Evolutionary conservation across 768 basidiomycete species (phyloP).

Genomic region (Tricholoma sp.): DNA sequence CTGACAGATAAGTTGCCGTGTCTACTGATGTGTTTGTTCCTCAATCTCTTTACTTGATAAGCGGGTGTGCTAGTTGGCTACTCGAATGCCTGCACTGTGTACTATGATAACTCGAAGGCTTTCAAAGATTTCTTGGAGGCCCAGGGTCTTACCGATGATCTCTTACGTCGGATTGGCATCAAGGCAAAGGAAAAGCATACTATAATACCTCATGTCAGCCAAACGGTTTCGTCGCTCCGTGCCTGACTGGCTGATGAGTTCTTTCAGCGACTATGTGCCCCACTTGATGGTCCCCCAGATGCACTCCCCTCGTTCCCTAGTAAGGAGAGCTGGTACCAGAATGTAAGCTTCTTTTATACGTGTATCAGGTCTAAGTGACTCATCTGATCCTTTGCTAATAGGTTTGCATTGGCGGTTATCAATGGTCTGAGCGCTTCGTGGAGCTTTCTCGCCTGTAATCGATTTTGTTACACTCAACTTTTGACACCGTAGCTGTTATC

Average conservation of each 20-base stretch:
- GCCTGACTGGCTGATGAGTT: background rate
- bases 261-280: background rate
- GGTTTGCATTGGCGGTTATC: too few species aligned
- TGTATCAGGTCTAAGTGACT: too few species aligned
- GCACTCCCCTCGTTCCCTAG: too few species aligned
- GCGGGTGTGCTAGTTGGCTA: background rate
- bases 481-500: too few species aligned
- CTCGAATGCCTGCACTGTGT: background rate
- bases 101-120: background rate
- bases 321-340: too few species aligned
- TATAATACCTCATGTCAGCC: background rate
- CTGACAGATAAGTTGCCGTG: too few species aligned
- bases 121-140: background rate
- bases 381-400: too few species aligned
- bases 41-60: background rate
- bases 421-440: too few species aligned
- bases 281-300: too few species aligned
- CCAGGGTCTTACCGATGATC: background rate
- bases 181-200: background rate
- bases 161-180: background rate
- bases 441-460: too few species aligned
- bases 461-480: too few species aligned
- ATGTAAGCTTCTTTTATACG: too few species aligned
- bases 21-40: background rate
- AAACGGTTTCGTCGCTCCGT: background rate